Conservation (phyloP, 345 rosid genomes). For the Mangifera indica region DNA sequence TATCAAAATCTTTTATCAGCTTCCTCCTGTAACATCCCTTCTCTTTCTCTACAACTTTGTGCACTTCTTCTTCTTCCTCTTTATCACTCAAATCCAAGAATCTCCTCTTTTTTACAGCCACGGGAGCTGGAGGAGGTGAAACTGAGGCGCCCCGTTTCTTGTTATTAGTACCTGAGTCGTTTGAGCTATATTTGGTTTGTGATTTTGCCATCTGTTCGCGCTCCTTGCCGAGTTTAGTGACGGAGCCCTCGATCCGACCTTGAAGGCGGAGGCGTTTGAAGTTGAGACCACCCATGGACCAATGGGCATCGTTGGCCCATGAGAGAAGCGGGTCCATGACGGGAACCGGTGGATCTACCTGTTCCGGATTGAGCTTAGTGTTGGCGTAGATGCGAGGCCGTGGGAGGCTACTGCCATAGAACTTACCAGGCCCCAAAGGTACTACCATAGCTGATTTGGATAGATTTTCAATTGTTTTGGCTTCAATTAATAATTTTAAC, state of each 20-base stretch:
- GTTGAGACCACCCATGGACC: conserved; percentile 97
- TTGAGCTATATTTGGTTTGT: conserved; percentile 5
- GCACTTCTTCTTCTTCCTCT: conserved; percentile 24
- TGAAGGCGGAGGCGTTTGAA: conserved; percentile 85
- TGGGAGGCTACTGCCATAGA: conserved; percentile 91
- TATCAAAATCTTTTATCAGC: conserved; percentile 68
- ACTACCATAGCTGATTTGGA: conserved; percentile 39
- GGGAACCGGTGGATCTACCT: conserved; percentile 70
- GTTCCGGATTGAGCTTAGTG: conserved; percentile 39
- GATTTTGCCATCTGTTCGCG: conserved; percentile 34
- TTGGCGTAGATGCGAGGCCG: conserved; percentile 76
- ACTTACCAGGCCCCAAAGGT: conserved; percentile 58
- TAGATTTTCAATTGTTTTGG: neutral
- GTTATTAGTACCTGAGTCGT: conserved; percentile 3
- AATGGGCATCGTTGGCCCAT: conserved; percentile 94
- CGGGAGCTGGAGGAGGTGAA: conserved; percentile 74
- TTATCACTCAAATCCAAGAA: conserved; percentile 47
- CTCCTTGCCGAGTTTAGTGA: conserved; percentile 50
- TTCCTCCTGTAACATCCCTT: conserved; percentile 25
- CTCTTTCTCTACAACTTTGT: neutral
- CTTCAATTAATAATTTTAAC: conserved; percentile 9
- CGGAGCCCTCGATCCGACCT: conserved; percentile 82
- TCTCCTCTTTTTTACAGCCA: conserved; percentile 50
- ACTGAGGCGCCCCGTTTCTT: conserved; percentile 27
- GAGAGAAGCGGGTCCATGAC: conserved; percentile 77